phyloP scores from a whole-genome alignment of 345 rosid genomes.

The Citrus cavaleriei region DNA sequence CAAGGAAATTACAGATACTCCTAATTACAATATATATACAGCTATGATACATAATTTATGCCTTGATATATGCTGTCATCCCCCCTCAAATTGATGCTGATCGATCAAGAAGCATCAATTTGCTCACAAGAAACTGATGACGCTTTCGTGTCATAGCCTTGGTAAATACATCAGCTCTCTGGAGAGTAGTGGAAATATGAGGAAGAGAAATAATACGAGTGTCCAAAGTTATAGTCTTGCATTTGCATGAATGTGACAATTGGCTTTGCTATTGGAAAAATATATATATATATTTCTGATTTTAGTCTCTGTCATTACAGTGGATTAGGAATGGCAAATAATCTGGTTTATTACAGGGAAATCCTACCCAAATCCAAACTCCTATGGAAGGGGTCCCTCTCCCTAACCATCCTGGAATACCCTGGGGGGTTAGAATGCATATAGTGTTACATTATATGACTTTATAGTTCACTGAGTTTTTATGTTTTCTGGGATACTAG shows the following conservation, averaged over 20 bases:
- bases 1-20: no score
- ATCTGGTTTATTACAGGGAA: not conserved
- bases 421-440: not conserved
- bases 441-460: not conserved
- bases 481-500: not conserved
- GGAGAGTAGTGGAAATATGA: no score
- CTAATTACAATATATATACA: no score
- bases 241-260: not conserved
- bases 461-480: not conserved
- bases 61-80: no score
- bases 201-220: no score
- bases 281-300: not conserved
- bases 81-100: no score
- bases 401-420: not conserved
- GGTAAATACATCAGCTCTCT: no score
- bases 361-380: not conserved
- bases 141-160: no score
- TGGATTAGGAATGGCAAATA: not conserved
- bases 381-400: not conserved
- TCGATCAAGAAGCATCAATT: no score
- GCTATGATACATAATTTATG: no score
- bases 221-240: no score
- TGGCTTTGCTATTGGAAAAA: not conserved
- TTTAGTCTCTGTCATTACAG: not conserved
- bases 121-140: no score